These are phyloP conservation scores for Syzygium jambos DNA, from an alignment of 345 rosid species.

Conservation along the genomic window DNA sequence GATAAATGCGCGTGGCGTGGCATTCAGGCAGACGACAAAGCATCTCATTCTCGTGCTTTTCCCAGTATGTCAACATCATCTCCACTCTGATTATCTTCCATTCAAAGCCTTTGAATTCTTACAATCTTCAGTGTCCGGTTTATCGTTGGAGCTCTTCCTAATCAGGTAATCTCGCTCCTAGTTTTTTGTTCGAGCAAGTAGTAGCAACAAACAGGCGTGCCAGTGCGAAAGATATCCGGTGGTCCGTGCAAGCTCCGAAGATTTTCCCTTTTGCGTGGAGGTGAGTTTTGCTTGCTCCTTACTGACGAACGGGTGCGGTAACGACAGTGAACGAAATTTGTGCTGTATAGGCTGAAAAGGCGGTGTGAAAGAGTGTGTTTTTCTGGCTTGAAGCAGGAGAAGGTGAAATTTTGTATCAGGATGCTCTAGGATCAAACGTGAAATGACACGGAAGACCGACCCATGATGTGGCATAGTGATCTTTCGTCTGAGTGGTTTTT, in stretches of 20 bases:
- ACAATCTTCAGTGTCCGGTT: not conserved
- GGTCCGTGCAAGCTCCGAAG: not conserved
- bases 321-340: not conserved
- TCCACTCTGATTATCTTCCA: not conserved
- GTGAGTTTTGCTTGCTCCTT: not conserved
- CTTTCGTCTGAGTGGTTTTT: not conserved
- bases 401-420: not conserved
- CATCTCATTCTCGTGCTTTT: not conserved
- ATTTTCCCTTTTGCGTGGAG: not conserved
- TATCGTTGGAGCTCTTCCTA: not conserved
- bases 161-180: not conserved
- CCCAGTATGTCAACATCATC: not conserved
- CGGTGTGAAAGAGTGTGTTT: not conserved
- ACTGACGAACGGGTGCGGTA: rapidly evolving
- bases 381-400: not conserved
- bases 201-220: not conserved
- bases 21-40: not conserved
- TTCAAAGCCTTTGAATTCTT: not conserved
- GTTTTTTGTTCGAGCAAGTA: not conserved
- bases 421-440: not conserved
- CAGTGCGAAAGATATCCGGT: not conserved
- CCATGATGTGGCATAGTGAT: not conserved
- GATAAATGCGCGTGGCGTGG: not conserved
- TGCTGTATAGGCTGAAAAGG: not conserved
- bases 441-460: not conserved